Percentiles rank a stretch among this genome's conserved stretches.
Evolutionary conservation across 345 rosid genomes (phyloP).

Genomic region (Eucalyptus tenuipes): DNA sequence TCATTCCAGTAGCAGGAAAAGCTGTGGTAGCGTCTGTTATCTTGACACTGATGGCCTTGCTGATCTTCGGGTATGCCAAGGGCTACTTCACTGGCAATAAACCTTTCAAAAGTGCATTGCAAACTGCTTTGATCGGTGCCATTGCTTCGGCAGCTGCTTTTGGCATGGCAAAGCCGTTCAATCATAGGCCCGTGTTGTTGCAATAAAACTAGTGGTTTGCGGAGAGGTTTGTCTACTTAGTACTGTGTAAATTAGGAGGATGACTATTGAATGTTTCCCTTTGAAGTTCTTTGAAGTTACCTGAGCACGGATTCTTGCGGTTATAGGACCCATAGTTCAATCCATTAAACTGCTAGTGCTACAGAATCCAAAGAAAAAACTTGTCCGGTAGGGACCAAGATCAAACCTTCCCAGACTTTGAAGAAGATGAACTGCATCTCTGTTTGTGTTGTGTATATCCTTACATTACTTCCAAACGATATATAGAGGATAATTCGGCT

Average conservation of each 20-base stretch:
- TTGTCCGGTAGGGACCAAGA: neutral
- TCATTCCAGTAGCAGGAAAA: slow-evolving; percentile 52
- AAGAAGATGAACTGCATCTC: neutral
- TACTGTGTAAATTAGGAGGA: neutral
- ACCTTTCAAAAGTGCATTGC: slow-evolving; percentile 61
- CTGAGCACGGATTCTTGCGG: neutral
- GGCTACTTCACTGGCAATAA: slow-evolving; percentile 64
- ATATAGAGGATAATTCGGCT: neutral
- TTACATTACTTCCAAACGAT: neutral
- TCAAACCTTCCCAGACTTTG: neutral
- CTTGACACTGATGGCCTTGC: slow-evolving; percentile 54
- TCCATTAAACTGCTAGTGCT: neutral
- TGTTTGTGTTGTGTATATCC: neutral
- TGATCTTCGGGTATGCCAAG: slow-evolving; percentile 74
- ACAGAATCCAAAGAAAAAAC: neutral
- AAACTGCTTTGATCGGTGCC: slow-evolving; percentile 80
- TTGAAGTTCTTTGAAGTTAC: neutral
- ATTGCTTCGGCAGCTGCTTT: slow-evolving; percentile 86
- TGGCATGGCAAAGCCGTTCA: slow-evolving; percentile 54
- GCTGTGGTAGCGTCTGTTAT: slow-evolving; percentile 65
- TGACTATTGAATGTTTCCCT: neutral
- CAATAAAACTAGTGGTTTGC: neutral
- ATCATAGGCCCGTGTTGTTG: neutral
- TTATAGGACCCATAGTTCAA: neutral
- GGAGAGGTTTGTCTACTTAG: neutral